Conservation (phyloP, 371 early-diverging fungal species). For the Blakeslea trispora region DNA sequence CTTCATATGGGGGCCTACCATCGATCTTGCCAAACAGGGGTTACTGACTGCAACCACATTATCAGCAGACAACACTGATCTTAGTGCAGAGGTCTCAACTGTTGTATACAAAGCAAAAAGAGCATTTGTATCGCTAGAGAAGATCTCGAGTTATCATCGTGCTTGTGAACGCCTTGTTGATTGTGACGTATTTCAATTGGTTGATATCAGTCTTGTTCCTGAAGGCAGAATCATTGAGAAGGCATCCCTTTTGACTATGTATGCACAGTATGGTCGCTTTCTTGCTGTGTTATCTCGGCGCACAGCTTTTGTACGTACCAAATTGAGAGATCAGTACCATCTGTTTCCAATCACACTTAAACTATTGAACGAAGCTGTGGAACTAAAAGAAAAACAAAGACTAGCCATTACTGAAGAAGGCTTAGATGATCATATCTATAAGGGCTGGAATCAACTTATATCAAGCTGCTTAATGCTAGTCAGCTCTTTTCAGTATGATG, state of each 20-base stretch:
- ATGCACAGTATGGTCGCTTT: conserved; percentile 24
- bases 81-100: neutral
- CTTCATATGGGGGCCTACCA: conserved; percentile 30
- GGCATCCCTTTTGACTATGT: conserved; percentile 14
- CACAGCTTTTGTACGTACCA: conserved; percentile 32
- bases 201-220: conserved; percentile 12
- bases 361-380: conserved; percentile 20
- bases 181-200: conserved; percentile 24
- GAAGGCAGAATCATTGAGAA: conserved; percentile 2
- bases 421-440: neutral
- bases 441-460: conserved; percentile 29
- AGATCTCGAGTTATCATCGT: conserved; percentile 16
- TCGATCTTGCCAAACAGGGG: conserved; percentile 27
- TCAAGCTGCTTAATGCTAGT: conserved; percentile 29
- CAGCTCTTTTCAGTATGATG: conserved; percentile 31
- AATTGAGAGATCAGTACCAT: conserved; percentile 22
- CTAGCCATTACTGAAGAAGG: neutral
- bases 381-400: neutral
- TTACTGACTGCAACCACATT: conserved; percentile 4
- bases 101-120: conserved; percentile 30
- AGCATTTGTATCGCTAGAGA: conserved; percentile 23
- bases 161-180: conserved; percentile 32
- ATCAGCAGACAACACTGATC: neutral
- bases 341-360: conserved; percentile 26
- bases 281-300: conserved; percentile 30